A percentile compares a stretch with the other conserved stretches of the same genome.
phyloP scores from a whole-genome alignment of 164 flowering plant genomes.

The Litsea cubeba region DNA sequence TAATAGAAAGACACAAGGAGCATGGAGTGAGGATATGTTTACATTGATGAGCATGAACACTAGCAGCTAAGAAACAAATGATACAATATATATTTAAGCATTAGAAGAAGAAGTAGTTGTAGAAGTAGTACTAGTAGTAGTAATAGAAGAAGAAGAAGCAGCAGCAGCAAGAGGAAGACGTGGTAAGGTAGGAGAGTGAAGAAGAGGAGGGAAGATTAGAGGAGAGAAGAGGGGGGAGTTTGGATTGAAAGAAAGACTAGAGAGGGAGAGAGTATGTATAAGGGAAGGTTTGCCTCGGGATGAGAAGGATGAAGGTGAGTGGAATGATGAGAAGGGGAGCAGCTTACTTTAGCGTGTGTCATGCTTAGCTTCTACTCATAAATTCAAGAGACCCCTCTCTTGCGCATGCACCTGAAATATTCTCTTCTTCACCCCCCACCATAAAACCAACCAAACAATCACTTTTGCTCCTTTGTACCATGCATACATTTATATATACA shows the following conservation, averaged over 20 bases:
- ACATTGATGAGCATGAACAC: no score
- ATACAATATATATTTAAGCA: no score
- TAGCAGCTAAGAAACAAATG: no score
- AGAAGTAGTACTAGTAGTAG: no score
- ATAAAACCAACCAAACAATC: constrained; percentile 30
- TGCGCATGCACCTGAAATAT: constrained; percentile 52
- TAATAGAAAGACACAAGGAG: no score
- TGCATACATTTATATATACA: neutral
- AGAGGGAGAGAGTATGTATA: constrained; percentile 24
- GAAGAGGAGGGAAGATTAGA: neutral
- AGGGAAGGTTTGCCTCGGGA: constrained; percentile 53
- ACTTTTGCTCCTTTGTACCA: constrained; percentile 23
- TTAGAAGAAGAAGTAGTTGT: no score
- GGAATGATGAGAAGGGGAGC: constrained; percentile 67
- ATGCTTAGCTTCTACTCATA: constrained; percentile 77
- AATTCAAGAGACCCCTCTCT: constrained; percentile 23
- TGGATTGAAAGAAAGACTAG: constrained; percentile 8
- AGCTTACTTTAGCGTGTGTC: constrained; percentile 51
- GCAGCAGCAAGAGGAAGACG: neutral
- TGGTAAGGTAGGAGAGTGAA: neutral
- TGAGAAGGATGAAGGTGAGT: constrained; percentile 61
- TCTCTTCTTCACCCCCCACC: constrained; percentile 22
- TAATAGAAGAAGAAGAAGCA: no score
- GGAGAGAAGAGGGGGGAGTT: constrained; percentile 6
- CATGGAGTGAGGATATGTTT: no score